Percentiles rank a stretch among this genome's conserved stretches.
phyloP scores from a whole-genome alignment of 2,329 filamentous ascomycete genomes.

The Gyromitra esculenta region DNA sequence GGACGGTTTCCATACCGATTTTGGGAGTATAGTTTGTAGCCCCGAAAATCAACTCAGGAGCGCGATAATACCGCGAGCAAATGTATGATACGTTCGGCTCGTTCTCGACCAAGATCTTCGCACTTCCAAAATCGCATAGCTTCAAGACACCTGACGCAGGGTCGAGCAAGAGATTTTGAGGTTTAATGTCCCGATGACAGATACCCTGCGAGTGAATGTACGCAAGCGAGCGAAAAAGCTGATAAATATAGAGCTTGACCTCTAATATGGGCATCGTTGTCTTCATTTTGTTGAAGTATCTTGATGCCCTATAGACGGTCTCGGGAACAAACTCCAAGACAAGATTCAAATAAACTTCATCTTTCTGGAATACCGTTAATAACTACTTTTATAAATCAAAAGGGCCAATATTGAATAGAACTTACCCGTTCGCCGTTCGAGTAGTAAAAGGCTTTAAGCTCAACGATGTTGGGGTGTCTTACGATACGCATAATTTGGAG shows the following conservation, averaged over 20 bases:
- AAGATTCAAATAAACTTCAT: slow-evolving; percentile 98
- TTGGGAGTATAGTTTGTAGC: slow-evolving; percentile 99
- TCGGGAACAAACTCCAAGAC: slow-evolving; percentile 98
- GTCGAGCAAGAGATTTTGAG: slow-evolving; percentile 94
- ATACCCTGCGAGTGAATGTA: slow-evolving; percentile 99
- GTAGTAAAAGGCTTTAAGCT: slow-evolving; percentile 99
- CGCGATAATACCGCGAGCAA: slow-evolving; percentile 98
- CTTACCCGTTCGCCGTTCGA: slow-evolving; percentile 96
- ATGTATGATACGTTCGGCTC: slow-evolving; percentile 99
- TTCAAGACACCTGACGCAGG: slow-evolving; percentile 91
- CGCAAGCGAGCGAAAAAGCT: slow-evolving; percentile 96
- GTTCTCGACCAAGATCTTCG: slow-evolving; percentile 97
- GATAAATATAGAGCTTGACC: slow-evolving; percentile 99
- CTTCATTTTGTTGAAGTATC: slow-evolving; percentile 99
- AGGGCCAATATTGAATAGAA: slow-evolving; percentile 54
- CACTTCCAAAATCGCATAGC: slow-evolving; percentile 98
- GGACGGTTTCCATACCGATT: slow-evolving; percentile 76
- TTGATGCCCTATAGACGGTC: slow-evolving; percentile 95
- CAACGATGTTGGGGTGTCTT: slow-evolving; percentile 97
- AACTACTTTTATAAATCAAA: slow-evolving; percentile 18
- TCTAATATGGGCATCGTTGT: slow-evolving; percentile 98
- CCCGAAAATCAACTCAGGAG: slow-evolving; percentile 96
- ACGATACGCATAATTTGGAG: slow-evolving; percentile 99
- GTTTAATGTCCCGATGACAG: slow-evolving; percentile 99
- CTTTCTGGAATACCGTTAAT: slow-evolving; percentile 71